Evolutionary conservation across 2,329 filamentous ascomycete genomes (phyloP).

Genomic region (Colletotrichum aenigma): DNA sequence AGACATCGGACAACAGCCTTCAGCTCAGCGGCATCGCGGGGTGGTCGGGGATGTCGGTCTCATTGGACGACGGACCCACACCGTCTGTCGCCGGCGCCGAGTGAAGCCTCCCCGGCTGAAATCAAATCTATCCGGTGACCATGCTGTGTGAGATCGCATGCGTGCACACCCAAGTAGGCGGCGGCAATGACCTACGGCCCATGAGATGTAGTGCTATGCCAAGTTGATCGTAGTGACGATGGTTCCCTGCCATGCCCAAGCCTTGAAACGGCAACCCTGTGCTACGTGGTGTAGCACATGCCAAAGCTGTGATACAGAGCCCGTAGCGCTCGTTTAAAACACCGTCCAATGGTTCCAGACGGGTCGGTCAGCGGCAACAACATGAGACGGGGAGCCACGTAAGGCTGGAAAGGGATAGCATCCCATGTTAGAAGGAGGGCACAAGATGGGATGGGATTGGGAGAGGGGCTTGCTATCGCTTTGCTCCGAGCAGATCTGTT

Average conservation of each 20-base stretch:
- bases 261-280: background rate
- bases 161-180: background rate
- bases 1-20: background rate
- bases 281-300: background rate
- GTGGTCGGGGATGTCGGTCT: background rate
- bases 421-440: background rate
- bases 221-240: background rate
- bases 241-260: background rate
- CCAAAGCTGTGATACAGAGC: background rate
- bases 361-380: conserved; percentile 2
- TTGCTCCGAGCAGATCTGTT: background rate
- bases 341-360: background rate
- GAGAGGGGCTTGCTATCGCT: background rate
- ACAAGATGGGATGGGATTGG: background rate
- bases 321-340: background rate
- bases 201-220: background rate
- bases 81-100: background rate
- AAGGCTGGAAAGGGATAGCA: background rate
- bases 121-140: background rate
- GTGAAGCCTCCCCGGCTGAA: background rate
- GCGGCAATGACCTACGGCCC: background rate
- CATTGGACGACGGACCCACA: conserved; percentile 4
- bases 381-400: conserved; percentile 6
- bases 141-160: background rate
- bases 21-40: background rate